Evolutionary conservation across 1,284 basidiomycete genomes (phyloP).

Genomic region (Vanrija sp.): DNA sequence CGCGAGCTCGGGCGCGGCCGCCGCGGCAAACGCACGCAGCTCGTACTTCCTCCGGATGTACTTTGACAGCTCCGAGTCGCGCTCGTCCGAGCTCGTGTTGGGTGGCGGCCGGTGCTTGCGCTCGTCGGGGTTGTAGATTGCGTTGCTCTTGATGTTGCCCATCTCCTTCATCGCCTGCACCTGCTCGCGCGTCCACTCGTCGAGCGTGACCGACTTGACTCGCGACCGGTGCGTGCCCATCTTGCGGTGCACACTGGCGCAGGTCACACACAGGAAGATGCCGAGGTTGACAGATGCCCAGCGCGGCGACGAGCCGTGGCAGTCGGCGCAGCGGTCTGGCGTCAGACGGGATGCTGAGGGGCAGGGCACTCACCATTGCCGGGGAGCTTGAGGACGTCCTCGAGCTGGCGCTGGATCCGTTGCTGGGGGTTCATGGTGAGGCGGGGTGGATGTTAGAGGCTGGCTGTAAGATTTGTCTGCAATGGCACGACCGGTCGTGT

Average conservation of each 20-base stretch:
- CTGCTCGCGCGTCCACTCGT: slow-evolving; percentile 48
- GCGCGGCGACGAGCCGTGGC: slow-evolving; percentile 39
- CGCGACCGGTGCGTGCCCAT: slow-evolving; percentile 47
- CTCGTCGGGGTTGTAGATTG: slow-evolving; percentile 46
- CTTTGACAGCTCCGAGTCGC: slow-evolving; percentile 46
- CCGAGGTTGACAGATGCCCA: slow-evolving; percentile 48
- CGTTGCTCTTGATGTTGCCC: slow-evolving; percentile 43
- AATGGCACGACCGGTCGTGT: background rate
- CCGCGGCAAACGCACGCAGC: slow-evolving; percentile 38
- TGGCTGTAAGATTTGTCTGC: slow-evolving; percentile 10
- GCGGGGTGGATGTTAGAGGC: background rate
- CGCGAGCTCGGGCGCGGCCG: slow-evolving; percentile 11
- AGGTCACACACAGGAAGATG: slow-evolving; percentile 42
- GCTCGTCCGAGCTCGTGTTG: slow-evolving; percentile 31
- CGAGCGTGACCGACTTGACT: slow-evolving; percentile 48
- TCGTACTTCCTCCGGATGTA: slow-evolving; percentile 49
- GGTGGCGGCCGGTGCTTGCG: slow-evolving; percentile 38
- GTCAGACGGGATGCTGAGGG: too few species aligned
- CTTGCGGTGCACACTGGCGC: slow-evolving; percentile 45
- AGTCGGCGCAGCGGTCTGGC: slow-evolving; percentile 47
- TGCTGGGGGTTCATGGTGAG: slow-evolving; percentile 26
- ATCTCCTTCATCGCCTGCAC: slow-evolving; percentile 35
- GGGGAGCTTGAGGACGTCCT: slow-evolving; percentile 40
- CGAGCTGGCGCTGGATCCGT: slow-evolving; percentile 43
- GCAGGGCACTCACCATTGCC: slow-evolving; percentile 40